These are phyloP conservation scores for Eremothecium sinecaudum DNA, from an alignment of 1,139 yeast species.

Conservation along the genomic window DNA sequence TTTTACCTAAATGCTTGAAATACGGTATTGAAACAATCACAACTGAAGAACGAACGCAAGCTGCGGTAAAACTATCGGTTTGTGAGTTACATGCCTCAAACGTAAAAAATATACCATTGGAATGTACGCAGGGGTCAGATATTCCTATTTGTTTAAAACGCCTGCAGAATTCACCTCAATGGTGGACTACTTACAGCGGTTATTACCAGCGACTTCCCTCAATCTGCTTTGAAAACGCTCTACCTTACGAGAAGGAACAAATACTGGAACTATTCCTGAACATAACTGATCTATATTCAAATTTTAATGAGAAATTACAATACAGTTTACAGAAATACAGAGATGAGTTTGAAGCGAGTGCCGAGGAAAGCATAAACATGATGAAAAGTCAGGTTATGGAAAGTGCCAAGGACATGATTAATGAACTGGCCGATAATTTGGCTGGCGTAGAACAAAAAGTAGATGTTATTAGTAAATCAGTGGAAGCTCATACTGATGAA, in stretches of 20 bases:
- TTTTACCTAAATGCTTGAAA: slow-evolving; percentile 28
- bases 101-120: slow-evolving; percentile 14
- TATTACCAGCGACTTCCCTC: slow-evolving; percentile 42
- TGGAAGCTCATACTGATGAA: neutral
- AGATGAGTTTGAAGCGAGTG: slow-evolving; percentile 3
- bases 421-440: slow-evolving; percentile 14
- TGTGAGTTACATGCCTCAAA: slow-evolving; percentile 47
- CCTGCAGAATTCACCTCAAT: slow-evolving; percentile 40
- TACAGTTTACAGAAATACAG: slow-evolving; percentile 13
- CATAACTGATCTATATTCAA: slow-evolving; percentile 34
- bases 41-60: slow-evolving; percentile 26
- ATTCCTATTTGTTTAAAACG: slow-evolving; percentile 34
- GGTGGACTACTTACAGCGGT: slow-evolving; percentile 57
- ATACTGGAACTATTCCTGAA: slow-evolving; percentile 40
- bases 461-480: neutral
- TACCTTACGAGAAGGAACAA: slow-evolving; percentile 46
- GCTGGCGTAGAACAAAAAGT: slow-evolving; percentile 6
- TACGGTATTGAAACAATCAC: slow-evolving; percentile 27
- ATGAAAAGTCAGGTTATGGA: slow-evolving; percentile 9
- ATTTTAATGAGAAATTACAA: slow-evolving; percentile 19
- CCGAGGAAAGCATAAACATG: slow-evolving; percentile 8
- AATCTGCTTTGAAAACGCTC: slow-evolving; percentile 42
- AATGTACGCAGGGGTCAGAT: slow-evolving; percentile 14
- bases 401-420: slow-evolving; percentile 8
- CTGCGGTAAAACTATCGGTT: slow-evolving; percentile 43